Evolutionary conservation across 148 eudicot species (phyloP).

Genomic region (Beta vulgaris): DNA sequence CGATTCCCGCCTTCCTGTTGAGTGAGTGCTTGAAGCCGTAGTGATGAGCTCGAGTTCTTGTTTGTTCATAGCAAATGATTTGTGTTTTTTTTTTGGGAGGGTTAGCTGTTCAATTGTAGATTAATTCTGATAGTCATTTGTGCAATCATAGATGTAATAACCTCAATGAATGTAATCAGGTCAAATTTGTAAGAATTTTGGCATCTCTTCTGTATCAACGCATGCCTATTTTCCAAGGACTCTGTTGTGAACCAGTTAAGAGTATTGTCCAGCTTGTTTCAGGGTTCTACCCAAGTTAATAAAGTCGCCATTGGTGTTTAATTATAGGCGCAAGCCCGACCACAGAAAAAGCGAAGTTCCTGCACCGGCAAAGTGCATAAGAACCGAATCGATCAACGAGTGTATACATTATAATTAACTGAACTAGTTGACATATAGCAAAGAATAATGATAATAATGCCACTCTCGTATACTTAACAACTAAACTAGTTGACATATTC

Average conservation of each 20-base stretch:
- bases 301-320: no score
- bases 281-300: not conserved
- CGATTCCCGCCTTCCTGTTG: not conserved
- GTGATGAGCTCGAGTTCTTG: not conserved
- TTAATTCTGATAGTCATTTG: not conserved
- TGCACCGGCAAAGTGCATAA: no score
- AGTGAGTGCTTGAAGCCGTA: slow-evolving; percentile 14
- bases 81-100: not conserved
- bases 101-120: slow-evolving; percentile 8
- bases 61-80: slow-evolving; percentile 13
- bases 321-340: no score
- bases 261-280: not conserved
- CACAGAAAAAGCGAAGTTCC: no score
- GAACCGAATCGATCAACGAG: no score
- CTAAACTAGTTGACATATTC: no score
- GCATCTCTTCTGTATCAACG: not conserved
- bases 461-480: no score
- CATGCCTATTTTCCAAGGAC: not conserved
- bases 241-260: not conserved
- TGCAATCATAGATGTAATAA: not conserved
- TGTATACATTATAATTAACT: no score
- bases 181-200: not conserved
- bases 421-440: no score
- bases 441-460: no score
- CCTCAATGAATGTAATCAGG: not conserved